Evolutionary conservation across 2,329 filamentous ascomycete species (phyloP), one percentile per base, ranked within the genome.

Genomic region (Xylariales sp.): DNA sequence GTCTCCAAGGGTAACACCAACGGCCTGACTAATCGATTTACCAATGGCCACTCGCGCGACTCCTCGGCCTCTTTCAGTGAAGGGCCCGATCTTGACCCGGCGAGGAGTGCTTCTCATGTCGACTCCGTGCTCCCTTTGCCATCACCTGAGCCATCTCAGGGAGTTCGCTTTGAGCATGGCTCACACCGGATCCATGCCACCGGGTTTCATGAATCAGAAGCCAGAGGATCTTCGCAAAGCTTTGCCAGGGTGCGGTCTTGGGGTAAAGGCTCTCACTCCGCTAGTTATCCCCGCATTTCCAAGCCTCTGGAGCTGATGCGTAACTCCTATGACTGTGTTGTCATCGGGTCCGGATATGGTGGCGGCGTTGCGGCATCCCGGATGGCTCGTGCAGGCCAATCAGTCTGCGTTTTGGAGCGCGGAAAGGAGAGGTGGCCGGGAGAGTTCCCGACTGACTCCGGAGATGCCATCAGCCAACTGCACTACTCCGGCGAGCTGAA

Each of bases 321-420:
- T 18, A 61, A 63, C 39, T 61, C 62, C 6, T 85, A 86, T 47
- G 81, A 85, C 57, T 74, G 74, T 27, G 70, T 86, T 10, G 77
- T 85, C 20, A 76, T 85, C 40, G 81, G 82, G 2, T 83, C 79
- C 8, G 82, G 82, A 1, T 86, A 85, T 54, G 82, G 82, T 17
- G 81, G 78, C 27, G 76, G 72, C 17, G 74, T 85, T 15, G 81
- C 81, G 3, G 81, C 81, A 1, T 76, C 77, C 16, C 69, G 80
- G 10, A 78, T 84, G 70, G 74, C 80, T 4, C 69, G 81, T 38
- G 72, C 72, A 2, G 72, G 67, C 3, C 68, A 81, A 52, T 70
- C 65, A 2, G 81, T 85, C 2, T 83, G 79, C 42, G 57, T 86
- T 14, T 65, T 86, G 1, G 82, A 86, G 53, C 64, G 76, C 14